Percentiles rank a stretch among this genome's conserved stretches.
Conservation (phyloP, 805 yeast species). For the Spencermartinsiella europaea region DNA sequence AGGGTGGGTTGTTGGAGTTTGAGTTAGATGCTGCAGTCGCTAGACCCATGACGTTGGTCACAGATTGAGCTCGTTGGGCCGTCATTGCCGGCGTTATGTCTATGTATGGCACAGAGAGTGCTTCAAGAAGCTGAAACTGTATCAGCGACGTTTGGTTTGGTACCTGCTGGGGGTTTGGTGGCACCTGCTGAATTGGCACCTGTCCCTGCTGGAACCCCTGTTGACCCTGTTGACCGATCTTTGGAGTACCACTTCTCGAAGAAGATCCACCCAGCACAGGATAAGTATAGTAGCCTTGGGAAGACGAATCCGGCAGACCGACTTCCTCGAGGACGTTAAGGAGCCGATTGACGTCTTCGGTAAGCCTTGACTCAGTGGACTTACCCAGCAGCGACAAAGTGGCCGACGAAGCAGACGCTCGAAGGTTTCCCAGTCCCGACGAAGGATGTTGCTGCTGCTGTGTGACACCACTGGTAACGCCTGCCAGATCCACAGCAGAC, state of each 20-base stretch:
- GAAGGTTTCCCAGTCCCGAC: conserved; percentile 25
- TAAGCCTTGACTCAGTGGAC: conserved; percentile 12
- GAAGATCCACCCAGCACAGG: background rate
- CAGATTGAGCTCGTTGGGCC: conserved; percentile 7
- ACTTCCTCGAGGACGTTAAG: conserved; percentile 5
- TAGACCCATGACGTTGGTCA: conserved; percentile 1
- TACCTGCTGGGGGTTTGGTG: background rate
- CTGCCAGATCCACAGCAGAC: background rate
- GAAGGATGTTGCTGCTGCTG: no score
- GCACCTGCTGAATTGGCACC: background rate
- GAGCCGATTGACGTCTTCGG: conserved; percentile 1
- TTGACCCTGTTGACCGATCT: background rate
- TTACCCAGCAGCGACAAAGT: conserved; percentile 20
- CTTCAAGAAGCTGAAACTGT: conserved; percentile 23
- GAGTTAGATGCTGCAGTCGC: conserved; percentile 47
- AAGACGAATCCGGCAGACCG: conserved; percentile 2
- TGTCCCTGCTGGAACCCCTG: no score
- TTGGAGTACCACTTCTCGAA: background rate
- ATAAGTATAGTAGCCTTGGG: background rate
- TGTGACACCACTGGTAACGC: background rate
- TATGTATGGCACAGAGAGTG: conserved; percentile 28
- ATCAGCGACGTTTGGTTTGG: conserved; percentile 9
- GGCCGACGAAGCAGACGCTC: conserved; percentile 19
- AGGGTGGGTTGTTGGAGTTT: no score
- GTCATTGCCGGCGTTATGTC: conserved; percentile 20